Conservation (phyloP, 1,284 basidiomycete species). For the Puccinia novopanici region DNA sequence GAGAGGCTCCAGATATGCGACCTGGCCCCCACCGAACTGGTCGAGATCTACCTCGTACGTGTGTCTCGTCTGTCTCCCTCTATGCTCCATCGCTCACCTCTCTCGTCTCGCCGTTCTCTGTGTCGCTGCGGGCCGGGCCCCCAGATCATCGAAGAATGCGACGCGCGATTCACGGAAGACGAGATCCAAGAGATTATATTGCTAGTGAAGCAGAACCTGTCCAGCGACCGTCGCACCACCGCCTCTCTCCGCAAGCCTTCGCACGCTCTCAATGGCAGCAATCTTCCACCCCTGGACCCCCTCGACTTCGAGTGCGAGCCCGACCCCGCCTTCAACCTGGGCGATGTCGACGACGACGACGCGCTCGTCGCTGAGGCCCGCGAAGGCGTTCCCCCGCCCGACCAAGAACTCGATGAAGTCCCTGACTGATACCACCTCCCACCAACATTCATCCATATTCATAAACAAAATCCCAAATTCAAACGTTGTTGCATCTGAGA, state of each 20-base stretch:
- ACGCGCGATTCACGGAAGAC: constrained; percentile 38
- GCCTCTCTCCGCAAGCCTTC: background rate
- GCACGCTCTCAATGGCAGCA: background rate
- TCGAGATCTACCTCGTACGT: constrained; percentile 43
- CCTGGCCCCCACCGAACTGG: constrained; percentile 39
- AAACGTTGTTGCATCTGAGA: too few species aligned
- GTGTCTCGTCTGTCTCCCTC: background rate
- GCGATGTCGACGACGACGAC: constrained; percentile 50
- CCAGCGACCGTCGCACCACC: constrained; percentile 7
- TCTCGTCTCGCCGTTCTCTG: background rate
- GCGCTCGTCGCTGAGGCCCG: constrained; percentile 39
- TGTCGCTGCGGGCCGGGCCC: too few species aligned
- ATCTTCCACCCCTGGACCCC: background rate
- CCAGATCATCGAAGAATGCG: constrained; percentile 51
- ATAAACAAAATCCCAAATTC: too few species aligned
- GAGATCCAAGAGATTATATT: constrained; percentile 44
- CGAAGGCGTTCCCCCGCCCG: constrained; percentile 32
- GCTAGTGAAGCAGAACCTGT: constrained; percentile 23
- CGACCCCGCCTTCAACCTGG: constrained; percentile 29
- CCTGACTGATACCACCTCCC: constrained; percentile 23
- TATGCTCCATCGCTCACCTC: background rate
- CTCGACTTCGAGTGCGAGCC: background rate
- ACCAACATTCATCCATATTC: background rate
- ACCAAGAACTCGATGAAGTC: constrained; percentile 49
- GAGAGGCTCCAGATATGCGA: constrained; percentile 50